Evolutionary conservation across 2,329 filamentous ascomycete genomes (phyloP).

Genomic region (Arthrobotrys musiformis): DNA sequence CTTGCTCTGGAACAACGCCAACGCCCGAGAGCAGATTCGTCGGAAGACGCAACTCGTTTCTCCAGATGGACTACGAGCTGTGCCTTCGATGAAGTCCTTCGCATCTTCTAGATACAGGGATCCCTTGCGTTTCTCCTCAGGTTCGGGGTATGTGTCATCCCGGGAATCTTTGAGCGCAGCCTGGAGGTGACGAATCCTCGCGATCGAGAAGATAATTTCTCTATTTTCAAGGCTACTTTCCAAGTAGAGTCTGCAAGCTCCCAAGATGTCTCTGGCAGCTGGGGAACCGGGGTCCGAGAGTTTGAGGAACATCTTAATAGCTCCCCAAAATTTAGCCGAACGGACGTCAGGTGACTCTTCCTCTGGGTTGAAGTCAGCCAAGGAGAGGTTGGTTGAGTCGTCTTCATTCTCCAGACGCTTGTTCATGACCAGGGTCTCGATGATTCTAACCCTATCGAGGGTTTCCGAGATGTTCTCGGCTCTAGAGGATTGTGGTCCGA

Average conservation of each 20-base stretch:
- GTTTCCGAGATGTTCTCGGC: constrained; percentile 72
- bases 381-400: constrained; percentile 61
- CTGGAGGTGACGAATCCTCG: constrained; percentile 38
- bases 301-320: constrained; percentile 51
- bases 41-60: constrained; percentile 46
- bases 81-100: constrained; percentile 43
- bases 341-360: constrained; percentile 44
- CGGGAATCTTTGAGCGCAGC: constrained; percentile 40
- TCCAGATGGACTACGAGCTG: constrained; percentile 37
- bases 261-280: constrained; percentile 44
- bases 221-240: constrained; percentile 42
- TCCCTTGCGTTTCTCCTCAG: constrained; percentile 33
- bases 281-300: constrained; percentile 38
- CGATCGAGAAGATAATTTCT: constrained; percentile 50
- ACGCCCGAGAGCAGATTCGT: constrained; percentile 43
- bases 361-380: constrained; percentile 36
- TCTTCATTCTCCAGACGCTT: constrained; percentile 74
- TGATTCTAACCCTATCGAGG: constrained; percentile 76
- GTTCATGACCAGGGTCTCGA: constrained; percentile 81
- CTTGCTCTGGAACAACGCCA: constrained; percentile 45
- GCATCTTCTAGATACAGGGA: constrained; percentile 17
- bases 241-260: constrained; percentile 39
- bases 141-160: constrained; percentile 40
- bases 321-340: constrained; percentile 43
- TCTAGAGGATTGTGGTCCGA: constrained; percentile 60